Evolutionary conservation across 768 basidiomycete genomes (phyloP).

Genomic region (Tylopilus intermedius): DNA sequence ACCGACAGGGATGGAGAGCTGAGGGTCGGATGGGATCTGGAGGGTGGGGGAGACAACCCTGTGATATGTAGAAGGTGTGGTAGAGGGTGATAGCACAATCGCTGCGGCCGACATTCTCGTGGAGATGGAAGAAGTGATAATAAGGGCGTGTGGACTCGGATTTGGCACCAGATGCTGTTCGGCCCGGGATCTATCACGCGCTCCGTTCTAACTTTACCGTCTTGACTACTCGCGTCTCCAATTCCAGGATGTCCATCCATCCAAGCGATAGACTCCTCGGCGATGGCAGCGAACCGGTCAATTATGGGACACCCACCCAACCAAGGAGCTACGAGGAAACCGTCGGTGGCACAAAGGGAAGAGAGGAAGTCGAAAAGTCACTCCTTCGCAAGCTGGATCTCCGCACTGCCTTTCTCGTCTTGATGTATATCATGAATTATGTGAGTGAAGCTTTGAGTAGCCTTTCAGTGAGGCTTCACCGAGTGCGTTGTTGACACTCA

Average conservation of each 20-base stretch:
- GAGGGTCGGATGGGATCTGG: constrained; percentile 46
- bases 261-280: not conserved
- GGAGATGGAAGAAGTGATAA: not conserved
- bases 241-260: not conserved
- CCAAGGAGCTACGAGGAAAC: constrained; percentile 24
- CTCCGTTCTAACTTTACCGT: not conserved
- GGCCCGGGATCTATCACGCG: not conserved
- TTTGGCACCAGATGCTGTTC: not conserved
- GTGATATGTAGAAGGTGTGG: constrained; percentile 57
- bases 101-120: constrained; percentile 33
- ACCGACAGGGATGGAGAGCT: constrained; percentile 60
- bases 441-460: constrained; percentile 26
- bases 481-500: not conserved
- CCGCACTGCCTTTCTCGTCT: constrained; percentile 40
- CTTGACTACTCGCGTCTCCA: not conserved
- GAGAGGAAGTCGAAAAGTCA: constrained; percentile 36
- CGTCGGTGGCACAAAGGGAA: constrained; percentile 35
- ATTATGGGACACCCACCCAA: constrained; percentile 6
- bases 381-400: constrained; percentile 41
- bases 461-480: not conserved
- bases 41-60: constrained; percentile 58
- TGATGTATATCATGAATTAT: constrained; percentile 46
- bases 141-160: not conserved
- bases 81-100: constrained; percentile 38
- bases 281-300: not conserved